Conservation (phyloP, 2,329 filamentous ascomycete species). For the Fusarium temperatum region DNA sequence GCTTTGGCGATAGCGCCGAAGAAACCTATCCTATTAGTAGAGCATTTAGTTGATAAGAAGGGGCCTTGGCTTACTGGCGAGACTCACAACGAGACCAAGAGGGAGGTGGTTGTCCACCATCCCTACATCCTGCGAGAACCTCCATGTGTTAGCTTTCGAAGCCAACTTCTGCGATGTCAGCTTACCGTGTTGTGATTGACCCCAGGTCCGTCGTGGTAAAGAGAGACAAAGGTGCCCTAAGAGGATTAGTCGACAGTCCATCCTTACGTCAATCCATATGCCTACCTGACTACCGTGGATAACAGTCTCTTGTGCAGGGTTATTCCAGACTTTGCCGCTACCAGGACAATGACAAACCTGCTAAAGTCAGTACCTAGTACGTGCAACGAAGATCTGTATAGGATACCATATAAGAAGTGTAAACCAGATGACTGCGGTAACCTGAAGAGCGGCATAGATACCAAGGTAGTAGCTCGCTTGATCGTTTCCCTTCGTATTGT, state of each 20-base stretch:
- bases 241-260: constrained; percentile 4
- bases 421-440: constrained; percentile 33
- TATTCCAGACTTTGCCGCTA: constrained; percentile 42
- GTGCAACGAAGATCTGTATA: fast-evolving
- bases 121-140: constrained; percentile 56
- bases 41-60: neutral
- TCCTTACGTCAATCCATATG: fast-evolving
- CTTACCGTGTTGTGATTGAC: constrained; percentile 52
- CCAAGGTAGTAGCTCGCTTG: constrained; percentile 38
- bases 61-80: constrained; percentile 45
- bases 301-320: constrained; percentile 38
- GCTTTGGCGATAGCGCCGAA: constrained; percentile 43
- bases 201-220: constrained; percentile 54
- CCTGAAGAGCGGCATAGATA: constrained; percentile 39
- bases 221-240: constrained; percentile 51
- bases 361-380: neutral
- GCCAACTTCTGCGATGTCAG: fast-evolving
- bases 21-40: constrained; percentile 43
- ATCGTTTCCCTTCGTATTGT: constrained; percentile 12
- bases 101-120: constrained; percentile 55
- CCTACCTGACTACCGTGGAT: constrained; percentile 35
- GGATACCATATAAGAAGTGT: constrained; percentile 34
- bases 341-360: constrained; percentile 44
- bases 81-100: constrained; percentile 45
- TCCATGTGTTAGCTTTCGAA: constrained; percentile 10